phyloP scores from a whole-genome alignment of 2,329 filamentous ascomycete species.

The Xylaria sp. region DNA sequence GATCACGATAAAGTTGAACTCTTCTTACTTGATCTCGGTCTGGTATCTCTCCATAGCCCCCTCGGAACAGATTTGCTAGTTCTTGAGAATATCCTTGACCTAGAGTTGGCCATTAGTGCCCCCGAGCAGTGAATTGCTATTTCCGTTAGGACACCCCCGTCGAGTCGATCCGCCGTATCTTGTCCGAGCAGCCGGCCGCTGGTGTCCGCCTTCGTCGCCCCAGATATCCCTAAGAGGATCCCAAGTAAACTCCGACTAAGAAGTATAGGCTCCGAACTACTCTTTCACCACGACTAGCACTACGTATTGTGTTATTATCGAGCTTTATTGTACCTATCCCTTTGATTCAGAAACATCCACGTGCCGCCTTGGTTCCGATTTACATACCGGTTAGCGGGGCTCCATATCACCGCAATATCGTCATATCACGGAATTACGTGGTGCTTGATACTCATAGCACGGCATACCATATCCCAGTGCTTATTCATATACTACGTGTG shows the following conservation, averaged over 20 bases:
- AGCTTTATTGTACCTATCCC: conserved; percentile 25
- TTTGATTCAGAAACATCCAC: conserved; percentile 33
- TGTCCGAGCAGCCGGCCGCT: conserved; percentile 15
- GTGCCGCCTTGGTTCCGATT: conserved; percentile 35
- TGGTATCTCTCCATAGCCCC: not conserved
- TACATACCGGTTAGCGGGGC: conserved; percentile 37
- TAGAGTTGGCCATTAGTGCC: conserved; percentile 5
- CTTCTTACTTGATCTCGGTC: not conserved
- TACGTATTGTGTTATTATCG: conserved; percentile 25
- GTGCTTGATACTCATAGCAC: conserved; percentile 41
- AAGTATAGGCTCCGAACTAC: conserved; percentile 16
- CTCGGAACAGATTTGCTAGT: not conserved
- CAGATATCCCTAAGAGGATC: conserved; percentile 23
- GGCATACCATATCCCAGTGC: conserved; percentile 34
- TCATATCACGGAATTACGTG: conserved; percentile 46
- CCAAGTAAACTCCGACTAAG: conserved; percentile 27
- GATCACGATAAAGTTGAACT: conserved; percentile 4
- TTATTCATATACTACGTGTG: conserved; percentile 15
- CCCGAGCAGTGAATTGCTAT: conserved; percentile 14
- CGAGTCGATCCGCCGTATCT: conserved; percentile 14
- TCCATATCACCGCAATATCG: conserved; percentile 42
- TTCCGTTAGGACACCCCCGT: conserved; percentile 16
- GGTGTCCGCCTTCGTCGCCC: conserved; percentile 19
- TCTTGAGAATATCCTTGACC: conserved; percentile 5
- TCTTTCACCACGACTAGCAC: conserved; percentile 14